Evolutionary conservation across 345 rosid species (phyloP), one percentile per base, ranked within the genome.

Genomic region (Brassica rapa): DNA sequence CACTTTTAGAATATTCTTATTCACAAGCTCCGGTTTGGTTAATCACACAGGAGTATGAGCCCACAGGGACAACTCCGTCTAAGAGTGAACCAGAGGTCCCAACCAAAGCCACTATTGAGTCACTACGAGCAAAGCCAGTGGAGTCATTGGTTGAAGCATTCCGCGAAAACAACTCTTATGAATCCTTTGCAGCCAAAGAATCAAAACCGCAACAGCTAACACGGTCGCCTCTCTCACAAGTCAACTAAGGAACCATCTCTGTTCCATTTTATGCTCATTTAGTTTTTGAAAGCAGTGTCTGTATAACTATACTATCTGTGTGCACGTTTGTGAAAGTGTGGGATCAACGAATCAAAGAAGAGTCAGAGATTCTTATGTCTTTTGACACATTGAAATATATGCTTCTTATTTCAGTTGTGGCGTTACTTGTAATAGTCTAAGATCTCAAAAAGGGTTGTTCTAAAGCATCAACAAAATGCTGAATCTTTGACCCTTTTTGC

Each of bases 51-150:
- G 98, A 93, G 68, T 96, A 93, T 46, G 95, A 87, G 75, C 88
- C 91, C 24, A 89, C 89, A 37, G 98, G 97, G 15, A 75, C 88
- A 60, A 96, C 99, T 9, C 99, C 99, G 39, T 49, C 66, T 32
- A 87, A 85, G 81, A 74, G 83, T 62, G 97, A 96, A 72, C 83
- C 90, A 5, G 97, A 93, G 4, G 81, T 90, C 49, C 98, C 97
- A 1, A 86, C 85, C 59, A 91, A 88, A 78, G 97, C 85, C 68
- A 78, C 83, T 4, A 93, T 96, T 3, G 99, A 96, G 68, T 87
- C 98, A 4, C 89, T 93, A 19, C 80, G 91, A 77, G 87, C 98
- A 72, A 87, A 86, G 91, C 96, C 99, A 63, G 87, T 90, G 86
- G 98, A 96, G 75, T 56, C 80, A 27, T 81, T 96, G 25, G 66